Conservation (phyloP, 1,284 basidiomycete species). For the Rhodotorula glutinis region DNA sequence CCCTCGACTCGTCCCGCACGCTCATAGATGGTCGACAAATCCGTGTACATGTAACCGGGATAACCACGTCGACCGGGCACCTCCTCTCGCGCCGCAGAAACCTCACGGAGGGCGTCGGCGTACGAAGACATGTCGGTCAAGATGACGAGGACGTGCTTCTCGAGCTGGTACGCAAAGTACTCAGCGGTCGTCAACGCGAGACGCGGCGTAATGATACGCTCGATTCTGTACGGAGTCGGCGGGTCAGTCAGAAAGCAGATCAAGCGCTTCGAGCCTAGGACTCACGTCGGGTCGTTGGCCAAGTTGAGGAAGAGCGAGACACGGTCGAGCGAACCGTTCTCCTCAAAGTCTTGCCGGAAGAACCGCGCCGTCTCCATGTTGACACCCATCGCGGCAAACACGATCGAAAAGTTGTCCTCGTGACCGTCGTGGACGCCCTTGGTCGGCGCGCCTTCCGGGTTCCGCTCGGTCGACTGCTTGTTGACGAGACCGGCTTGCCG, state of each 20-base stretch:
- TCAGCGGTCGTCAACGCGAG: conserved; percentile 97
- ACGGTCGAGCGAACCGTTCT: conserved; percentile 95
- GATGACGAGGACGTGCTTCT: conserved; percentile 99
- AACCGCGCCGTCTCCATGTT: conserved; percentile 99
- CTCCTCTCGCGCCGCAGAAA: conserved; percentile 97
- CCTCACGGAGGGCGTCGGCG: conserved; percentile 95
- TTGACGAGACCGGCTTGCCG: conserved; percentile 97
- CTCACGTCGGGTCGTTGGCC: conserved; percentile 92
- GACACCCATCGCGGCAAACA: conserved; percentile 99
- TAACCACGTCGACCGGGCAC: conserved; percentile 99
- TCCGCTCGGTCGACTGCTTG: conserved; percentile 44
- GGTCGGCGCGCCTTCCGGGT: conserved; percentile 61
- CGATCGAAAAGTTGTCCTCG: conserved; percentile 99
- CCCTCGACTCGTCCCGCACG: conserved; percentile 97
- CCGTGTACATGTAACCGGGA: conserved; percentile 99
- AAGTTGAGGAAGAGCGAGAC: conserved; percentile 98
- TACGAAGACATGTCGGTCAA: conserved; percentile 99
- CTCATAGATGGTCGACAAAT: conserved; percentile 91
- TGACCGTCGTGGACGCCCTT: conserved; percentile 98
- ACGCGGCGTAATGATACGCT: conserved; percentile 99
- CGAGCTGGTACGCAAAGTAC: conserved; percentile 98
- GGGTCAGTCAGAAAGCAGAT: not conserved
- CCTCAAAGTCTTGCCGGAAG: conserved; percentile 99
- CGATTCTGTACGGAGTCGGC: conserved; percentile 60
- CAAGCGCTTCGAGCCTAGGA: too few species aligned